phyloP scores from a whole-genome alignment of 2,329 filamentous ascomycete species.

The Hansfordia pulvinata region DNA sequence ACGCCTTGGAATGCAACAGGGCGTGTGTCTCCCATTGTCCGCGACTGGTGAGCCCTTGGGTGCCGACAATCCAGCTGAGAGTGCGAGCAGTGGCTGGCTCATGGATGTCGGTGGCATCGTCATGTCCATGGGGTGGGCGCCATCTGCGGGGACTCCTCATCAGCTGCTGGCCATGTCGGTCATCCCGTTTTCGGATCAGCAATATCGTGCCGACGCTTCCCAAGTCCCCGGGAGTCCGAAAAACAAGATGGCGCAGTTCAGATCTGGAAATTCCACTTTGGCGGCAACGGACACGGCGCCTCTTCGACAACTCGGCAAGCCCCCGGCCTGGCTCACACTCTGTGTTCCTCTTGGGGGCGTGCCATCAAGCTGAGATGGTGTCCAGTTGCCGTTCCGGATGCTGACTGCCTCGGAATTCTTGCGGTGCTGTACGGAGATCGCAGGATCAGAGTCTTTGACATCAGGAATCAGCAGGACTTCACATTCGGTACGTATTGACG shows the following conservation, averaged over 20 bases:
- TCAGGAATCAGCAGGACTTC: slow-evolving; percentile 14
- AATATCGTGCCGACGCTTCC: slow-evolving; percentile 23
- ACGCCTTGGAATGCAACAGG: slow-evolving; percentile 11
- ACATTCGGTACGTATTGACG: slow-evolving; percentile 23
- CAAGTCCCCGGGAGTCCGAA: slow-evolving; percentile 22
- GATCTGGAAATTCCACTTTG: slow-evolving; percentile 32
- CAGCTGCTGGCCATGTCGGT: slow-evolving; percentile 39
- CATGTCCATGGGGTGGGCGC: slow-evolving; percentile 38
- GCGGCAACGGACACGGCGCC: slow-evolving; percentile 15
- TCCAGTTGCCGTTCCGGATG: slow-evolving; percentile 22
- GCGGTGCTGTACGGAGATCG: slow-evolving; percentile 38
- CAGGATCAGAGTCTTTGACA: slow-evolving; percentile 31
- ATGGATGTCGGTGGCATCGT: slow-evolving; percentile 40
- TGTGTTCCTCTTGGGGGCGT: slow-evolving; percentile 37
- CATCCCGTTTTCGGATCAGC: slow-evolving; percentile 35
- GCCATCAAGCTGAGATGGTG: slow-evolving; percentile 39
- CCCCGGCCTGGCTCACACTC: slow-evolving; percentile 25
- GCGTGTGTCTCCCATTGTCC: slow-evolving; percentile 11
- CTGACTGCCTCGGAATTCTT: slow-evolving; percentile 23
- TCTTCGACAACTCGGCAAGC: slow-evolving; percentile 17
- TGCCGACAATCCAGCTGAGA: slow-evolving; percentile 6
- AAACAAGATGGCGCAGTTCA: slow-evolving; percentile 34
- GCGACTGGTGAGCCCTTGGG: slow-evolving; percentile 11
- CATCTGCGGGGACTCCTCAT: slow-evolving; percentile 18
- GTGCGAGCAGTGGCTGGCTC: slow-evolving; percentile 29